Conservation (phyloP, 768 basidiomycete genomes). For the Botryobasidium botryosum region DNA sequence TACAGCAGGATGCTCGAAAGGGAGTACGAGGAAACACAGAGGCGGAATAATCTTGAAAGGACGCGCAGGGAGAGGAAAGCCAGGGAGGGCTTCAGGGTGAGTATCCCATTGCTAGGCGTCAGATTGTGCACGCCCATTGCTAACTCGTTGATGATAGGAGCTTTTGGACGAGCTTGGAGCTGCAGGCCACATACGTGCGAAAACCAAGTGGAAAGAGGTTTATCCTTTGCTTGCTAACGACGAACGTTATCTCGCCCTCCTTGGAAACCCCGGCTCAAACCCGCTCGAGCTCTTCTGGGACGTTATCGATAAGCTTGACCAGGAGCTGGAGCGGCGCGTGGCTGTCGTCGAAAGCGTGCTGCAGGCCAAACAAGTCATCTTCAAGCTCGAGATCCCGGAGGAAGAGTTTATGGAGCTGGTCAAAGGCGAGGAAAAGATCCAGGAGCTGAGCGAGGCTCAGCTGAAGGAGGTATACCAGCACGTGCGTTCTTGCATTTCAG, state of each 20-base stretch:
- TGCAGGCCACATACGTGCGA: slow-evolving; percentile 51
- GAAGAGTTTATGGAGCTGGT: slow-evolving; percentile 41
- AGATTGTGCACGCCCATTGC: background rate
- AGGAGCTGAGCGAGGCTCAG: slow-evolving; percentile 34
- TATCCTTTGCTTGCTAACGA: slow-evolving; percentile 65
- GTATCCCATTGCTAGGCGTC: slow-evolving; percentile 8
- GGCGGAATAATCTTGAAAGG: slow-evolving; percentile 66
- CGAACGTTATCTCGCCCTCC: slow-evolving; percentile 67
- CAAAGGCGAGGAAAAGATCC: slow-evolving; percentile 35
- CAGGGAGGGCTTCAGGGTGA: slow-evolving; percentile 76
- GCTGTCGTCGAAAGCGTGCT: slow-evolving; percentile 18
- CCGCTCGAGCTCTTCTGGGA: slow-evolving; percentile 98
- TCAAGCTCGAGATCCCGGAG: slow-evolving; percentile 42
- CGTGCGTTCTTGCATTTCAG: slow-evolving; percentile 26
- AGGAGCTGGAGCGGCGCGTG: slow-evolving; percentile 57
- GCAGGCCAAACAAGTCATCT: slow-evolving; percentile 26
- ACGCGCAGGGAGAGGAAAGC: slow-evolving; percentile 75
- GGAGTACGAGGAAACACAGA: slow-evolving; percentile 78
- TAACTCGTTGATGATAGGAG: slow-evolving; percentile 26
- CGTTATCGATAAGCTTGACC: slow-evolving; percentile 69
- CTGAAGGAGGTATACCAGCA: slow-evolving; percentile 41
- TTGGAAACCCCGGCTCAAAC: slow-evolving; percentile 87
- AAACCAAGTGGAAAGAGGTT: slow-evolving; percentile 82
- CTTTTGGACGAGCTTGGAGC: slow-evolving; percentile 55
- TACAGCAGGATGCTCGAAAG: slow-evolving; percentile 79